Evolutionary conservation across 2,329 filamentous ascomycete species (phyloP).

Genomic region (Cylindrodendrum hubeiense): DNA sequence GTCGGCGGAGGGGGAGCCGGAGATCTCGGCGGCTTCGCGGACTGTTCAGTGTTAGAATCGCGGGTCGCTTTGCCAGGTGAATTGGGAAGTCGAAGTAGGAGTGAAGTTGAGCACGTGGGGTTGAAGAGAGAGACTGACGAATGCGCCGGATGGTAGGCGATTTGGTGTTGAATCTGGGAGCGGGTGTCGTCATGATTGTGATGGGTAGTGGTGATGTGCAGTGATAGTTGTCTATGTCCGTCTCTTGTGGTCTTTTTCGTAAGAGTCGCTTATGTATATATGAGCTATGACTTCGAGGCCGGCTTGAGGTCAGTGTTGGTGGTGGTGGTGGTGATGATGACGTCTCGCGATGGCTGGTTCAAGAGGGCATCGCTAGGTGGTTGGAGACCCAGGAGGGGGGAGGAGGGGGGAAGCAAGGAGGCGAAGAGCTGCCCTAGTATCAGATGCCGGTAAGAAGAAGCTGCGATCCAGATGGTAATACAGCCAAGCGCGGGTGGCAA

Average conservation of each 20-base stretch:
- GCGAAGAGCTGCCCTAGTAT: neutral
- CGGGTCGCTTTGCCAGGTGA: neutral
- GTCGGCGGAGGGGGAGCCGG: constrained; percentile 82
- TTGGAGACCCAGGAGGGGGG: neutral
- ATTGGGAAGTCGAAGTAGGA: neutral
- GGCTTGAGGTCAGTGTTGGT: neutral
- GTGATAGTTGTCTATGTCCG: neutral
- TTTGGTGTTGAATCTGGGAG: constrained; percentile 74
- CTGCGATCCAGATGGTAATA: neutral
- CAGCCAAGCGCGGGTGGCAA: neutral
- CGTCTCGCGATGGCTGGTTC: constrained; percentile 16
- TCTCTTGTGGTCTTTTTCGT: neutral
- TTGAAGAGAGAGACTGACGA: constrained; percentile 62
- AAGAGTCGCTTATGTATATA: neutral
- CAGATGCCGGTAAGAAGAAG: neutral
- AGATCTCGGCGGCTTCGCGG: constrained; percentile 91
- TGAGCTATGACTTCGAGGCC: neutral
- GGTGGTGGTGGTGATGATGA: constrained; percentile 11
- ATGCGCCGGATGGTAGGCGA: constrained; percentile 89
- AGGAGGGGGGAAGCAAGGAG: neutral
- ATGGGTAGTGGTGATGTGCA: too few relatives aligned
- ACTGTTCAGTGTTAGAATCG: constrained; percentile 60
- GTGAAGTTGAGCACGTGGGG: constrained; percentile 4
- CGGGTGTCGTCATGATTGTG: constrained; percentile 55
- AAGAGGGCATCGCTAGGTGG: constrained; percentile 5